phyloP scores from a whole-genome alignment of 257 asterid genomes.

The Capsicum baccatum region DNA sequence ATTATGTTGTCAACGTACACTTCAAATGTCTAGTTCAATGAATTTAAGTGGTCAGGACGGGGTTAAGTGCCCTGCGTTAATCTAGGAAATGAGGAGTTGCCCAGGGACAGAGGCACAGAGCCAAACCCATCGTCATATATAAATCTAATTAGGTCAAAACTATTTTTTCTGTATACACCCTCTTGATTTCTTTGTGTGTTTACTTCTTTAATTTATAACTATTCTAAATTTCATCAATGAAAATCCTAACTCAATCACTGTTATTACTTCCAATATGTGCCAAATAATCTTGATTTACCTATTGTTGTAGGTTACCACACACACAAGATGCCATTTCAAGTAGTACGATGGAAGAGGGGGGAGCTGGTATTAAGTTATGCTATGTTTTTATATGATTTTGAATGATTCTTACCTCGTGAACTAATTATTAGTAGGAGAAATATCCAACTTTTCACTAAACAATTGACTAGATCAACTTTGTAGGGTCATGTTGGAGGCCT shows the following conservation, averaged over 20 bases:
- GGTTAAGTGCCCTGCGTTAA: neutral
- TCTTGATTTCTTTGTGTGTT: too few relatives aligned
- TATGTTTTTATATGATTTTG: neutral
- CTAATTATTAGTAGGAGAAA: neutral
- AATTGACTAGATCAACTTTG: neutral
- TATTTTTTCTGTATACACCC: too few relatives aligned
- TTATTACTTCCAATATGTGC: neutral
- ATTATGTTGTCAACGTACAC: neutral
- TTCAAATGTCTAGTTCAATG: neutral
- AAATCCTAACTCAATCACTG: too few relatives aligned
- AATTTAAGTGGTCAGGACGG: neutral
- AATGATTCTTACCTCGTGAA: neutral
- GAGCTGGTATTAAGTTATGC: neutral
- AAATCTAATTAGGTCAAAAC: too few relatives aligned
- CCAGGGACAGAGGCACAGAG: too few relatives aligned
- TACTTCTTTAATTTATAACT: too few relatives aligned
- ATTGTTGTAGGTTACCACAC: neutral
- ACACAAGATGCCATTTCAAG: neutral
- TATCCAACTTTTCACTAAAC: neutral
- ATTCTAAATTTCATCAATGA: too few relatives aligned
- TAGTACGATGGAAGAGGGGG: neutral
- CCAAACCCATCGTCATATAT: too few relatives aligned
- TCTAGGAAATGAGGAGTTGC: too few relatives aligned
- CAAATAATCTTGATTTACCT: neutral
- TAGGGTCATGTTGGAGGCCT: conserved; percentile 33